Evolutionary conservation across 2,329 filamentous ascomycete species (phyloP).

Genomic region (Aspergillus fischeri): DNA sequence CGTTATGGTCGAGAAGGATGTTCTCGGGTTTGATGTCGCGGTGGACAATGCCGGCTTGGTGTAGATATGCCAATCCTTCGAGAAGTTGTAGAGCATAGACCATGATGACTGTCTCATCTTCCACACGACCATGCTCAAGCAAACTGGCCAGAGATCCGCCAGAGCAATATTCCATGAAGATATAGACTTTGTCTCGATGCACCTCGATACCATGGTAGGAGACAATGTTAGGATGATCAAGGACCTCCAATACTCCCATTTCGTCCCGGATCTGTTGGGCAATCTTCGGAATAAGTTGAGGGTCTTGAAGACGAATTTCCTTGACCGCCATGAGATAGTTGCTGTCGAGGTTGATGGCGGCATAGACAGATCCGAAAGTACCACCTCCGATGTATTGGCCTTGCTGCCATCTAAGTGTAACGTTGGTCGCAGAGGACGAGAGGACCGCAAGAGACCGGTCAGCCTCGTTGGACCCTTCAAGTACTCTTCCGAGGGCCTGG

Average conservation of each 20-base stretch:
- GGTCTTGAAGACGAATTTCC: constrained; percentile 94
- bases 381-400: constrained; percentile 97
- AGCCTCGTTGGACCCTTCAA: constrained; percentile 93
- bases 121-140: constrained; percentile 91
- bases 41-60: constrained; percentile 87
- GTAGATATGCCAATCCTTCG: constrained; percentile 89
- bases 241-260: constrained; percentile 90
- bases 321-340: constrained; percentile 98
- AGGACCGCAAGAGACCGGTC: constrained; percentile 92
- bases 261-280: constrained; percentile 93
- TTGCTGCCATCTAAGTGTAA: constrained; percentile 96
- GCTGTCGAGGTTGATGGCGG: constrained; percentile 93
- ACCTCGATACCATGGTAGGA: constrained; percentile 98
- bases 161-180: constrained; percentile 99
- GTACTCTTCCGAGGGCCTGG: constrained; percentile 80
- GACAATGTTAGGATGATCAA: constrained; percentile 96
- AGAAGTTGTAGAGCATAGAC: constrained; percentile 92
- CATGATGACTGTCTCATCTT: constrained; percentile 96
- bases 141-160: constrained; percentile 86
- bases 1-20: constrained; percentile 93
- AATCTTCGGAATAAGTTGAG: constrained; percentile 90
- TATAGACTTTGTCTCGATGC: constrained; percentile 98
- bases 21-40: constrained; percentile 98
- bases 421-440: constrained; percentile 89
- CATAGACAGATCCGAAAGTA: constrained; percentile 96